phyloP scores from a whole-genome alignment of 768 basidiomycete species.

The Podaxis sp. region DNA sequence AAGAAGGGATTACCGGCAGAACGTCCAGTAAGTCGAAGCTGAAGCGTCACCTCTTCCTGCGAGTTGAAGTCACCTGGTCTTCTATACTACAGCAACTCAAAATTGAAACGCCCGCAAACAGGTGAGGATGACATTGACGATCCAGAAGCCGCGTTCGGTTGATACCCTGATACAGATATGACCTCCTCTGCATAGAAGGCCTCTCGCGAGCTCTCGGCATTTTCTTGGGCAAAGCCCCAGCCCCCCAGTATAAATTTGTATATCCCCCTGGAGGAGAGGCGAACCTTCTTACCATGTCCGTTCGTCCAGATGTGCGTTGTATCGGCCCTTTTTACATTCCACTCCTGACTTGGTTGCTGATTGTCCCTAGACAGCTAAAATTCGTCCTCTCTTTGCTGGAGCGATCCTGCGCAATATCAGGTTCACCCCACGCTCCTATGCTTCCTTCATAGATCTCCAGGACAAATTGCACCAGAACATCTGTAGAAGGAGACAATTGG shows the following conservation, averaged over 20 bases:
- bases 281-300: conserved; percentile 58
- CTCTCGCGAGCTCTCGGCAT: conserved; percentile 81
- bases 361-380: conserved; percentile 56
- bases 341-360: neutral
- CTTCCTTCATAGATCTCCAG: conserved; percentile 98
- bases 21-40: conserved; percentile 55
- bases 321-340: neutral
- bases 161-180: conserved; percentile 59
- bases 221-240: conserved; percentile 67
- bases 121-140: conserved; percentile 37
- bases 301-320: conserved; percentile 65
- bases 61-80: conserved; percentile 3
- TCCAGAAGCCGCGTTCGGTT: neutral
- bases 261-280: conserved; percentile 67
- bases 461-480: conserved; percentile 98
- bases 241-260: conserved; percentile 72
- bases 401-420: conserved; percentile 87
- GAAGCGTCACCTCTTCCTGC: neutral
- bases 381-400: conserved; percentile 89
- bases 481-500: conserved; percentile 83
- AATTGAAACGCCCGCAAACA: conserved; percentile 98
- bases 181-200: conserved; percentile 95
- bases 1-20: conserved; percentile 84
- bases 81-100: conserved; percentile 74
- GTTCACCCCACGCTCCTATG: conserved; percentile 86